Base-by-base conservation (phyloP, 371 early-diverging fungal genomes). In the Chytridiales sp. region DNA sequence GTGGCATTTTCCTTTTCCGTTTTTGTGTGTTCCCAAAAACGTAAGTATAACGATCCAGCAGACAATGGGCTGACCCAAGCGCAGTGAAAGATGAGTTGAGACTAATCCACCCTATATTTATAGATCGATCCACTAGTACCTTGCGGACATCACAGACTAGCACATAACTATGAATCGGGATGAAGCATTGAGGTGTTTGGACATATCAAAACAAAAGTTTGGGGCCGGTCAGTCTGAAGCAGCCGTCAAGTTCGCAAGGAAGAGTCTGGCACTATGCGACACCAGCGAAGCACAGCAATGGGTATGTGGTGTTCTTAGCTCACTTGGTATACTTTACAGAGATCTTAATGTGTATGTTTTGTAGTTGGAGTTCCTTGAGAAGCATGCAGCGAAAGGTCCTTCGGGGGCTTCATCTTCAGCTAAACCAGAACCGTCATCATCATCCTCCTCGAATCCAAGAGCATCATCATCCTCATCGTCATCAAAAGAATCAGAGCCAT, bases 211-310 rank as follows among this genome's bases (percentile, higher is more conserved):
- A 62, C 69, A 72, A 6, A 83, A 88, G 47, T 81, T 79, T 58
- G 53, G 40, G 27, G 64, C 52, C 13, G 90, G 88, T 17, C 84
- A 95, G 72, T 72, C 69, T 44, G 70, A 74, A 1, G 76, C 76
- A 17, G 95, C 95, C 0, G 59, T 87, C 29, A 89, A 88, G 71
- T 89, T 94, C 54, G 85, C 88, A 13, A 83, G 83, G 62, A 95
- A 94, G 70, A 88, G 90, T 6, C 69, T 90, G 36, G 68, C 84
- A 11, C 76, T 96, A 29, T 89, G 84, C 69, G 87, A 91, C 4
- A 89, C 93, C 0, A 59, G 75, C 1, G 77, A 86, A 34, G 92
- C 84, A 26, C 64, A 79, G 57, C 66, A 67, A 9, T 87, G 91
- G 53, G 67, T 76, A 52, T 4, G 48, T 26, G 11, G 85, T 51